These are phyloP conservation scores for Podaxis pistillaris DNA, from an alignment of 768 basidiomycete genomes.

Conservation along the genomic window DNA sequence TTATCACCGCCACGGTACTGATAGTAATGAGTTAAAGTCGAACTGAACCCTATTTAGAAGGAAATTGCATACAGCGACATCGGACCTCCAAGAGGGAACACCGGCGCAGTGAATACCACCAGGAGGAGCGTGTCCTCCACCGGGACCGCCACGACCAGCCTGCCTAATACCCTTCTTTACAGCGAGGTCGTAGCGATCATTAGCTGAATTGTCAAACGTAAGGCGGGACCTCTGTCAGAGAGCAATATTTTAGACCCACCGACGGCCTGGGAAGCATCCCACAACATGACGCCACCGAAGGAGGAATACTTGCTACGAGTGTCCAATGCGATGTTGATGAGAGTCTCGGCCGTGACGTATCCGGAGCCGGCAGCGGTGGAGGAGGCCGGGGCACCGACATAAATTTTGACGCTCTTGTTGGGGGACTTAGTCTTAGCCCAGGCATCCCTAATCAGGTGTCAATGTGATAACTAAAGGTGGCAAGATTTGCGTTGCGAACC, in stretches of 20 bases:
- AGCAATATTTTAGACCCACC: slow-evolving; percentile 22
- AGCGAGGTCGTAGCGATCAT: slow-evolving; percentile 38
- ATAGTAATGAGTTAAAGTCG: neutral
- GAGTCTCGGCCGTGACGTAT: slow-evolving; percentile 42
- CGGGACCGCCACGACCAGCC: slow-evolving; percentile 17
- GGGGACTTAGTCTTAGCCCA: slow-evolving; percentile 56
- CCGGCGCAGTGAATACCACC: slow-evolving; percentile 35
- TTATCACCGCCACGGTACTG: slow-evolving; percentile 44
- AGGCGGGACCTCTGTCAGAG: neutral
- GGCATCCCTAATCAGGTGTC: slow-evolving; percentile 36
- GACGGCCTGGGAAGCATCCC: slow-evolving; percentile 39
- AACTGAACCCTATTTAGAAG: slow-evolving; percentile 24
- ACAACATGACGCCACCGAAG: slow-evolving; percentile 51
- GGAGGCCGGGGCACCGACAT: slow-evolving; percentile 54
- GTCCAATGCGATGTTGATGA: slow-evolving; percentile 36
- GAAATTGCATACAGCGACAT: slow-evolving; percentile 36
- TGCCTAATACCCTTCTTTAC: slow-evolving; percentile 38
- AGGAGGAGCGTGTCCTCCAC: slow-evolving; percentile 18
- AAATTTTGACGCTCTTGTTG: slow-evolving; percentile 53
- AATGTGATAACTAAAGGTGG: neutral
- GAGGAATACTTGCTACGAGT: slow-evolving; percentile 47
- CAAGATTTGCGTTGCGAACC: slow-evolving; percentile 26
- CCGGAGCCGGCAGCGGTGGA: slow-evolving; percentile 50
- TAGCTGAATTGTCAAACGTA: slow-evolving; percentile 23
- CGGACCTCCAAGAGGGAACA: slow-evolving; percentile 38